Base-by-base conservation (phyloP, 192 early-diverging fungal genomes). In the Coemansia asiatica region DNA sequence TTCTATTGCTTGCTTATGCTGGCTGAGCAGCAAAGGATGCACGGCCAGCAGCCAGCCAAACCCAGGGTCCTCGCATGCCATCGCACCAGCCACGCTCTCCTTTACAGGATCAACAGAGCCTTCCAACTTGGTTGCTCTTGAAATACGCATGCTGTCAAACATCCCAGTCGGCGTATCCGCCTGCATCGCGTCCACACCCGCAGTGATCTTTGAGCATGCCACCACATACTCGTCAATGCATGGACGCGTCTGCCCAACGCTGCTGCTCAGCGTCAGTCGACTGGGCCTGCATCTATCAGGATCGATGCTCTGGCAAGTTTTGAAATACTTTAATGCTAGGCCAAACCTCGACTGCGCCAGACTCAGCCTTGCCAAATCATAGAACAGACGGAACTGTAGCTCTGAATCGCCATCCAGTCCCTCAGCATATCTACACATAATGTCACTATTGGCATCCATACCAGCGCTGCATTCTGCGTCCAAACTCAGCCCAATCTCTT, bases 211-310 rank as follows among this genome's bases (percentile, higher is more conserved):
- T 7, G 13, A n/a, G 33, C 76, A 79, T 2, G 76, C 71, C 9
- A 22, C 35, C 13, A 31, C 71, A 4, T 74, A 74, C 65, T 79
- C 76, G 44, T 79, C 71, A 6, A 79, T 48, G 48, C 71, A 70
- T 13, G 65, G 67, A 56, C 10, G 31, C 35, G 23, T 12, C n/a
- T 28, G 13, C 36, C 53, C 2, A 1, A 54, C 53, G 4, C 23
- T 28, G 29, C 67, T 4, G 38, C 22, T 6, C 13, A 70, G 58
- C 16, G 33, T 64, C 67, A 74, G 74, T 23, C 31, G 47, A 25
- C 72, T 47, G 0, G 55, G 46, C 15, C 12, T 27, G 60, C 76
- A 66, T 49, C 56, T 19, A 1, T 13, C 12, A 0, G 70, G 67
- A 49, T 69, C 64, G 21, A 73, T 55, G 0, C 47, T 31, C 64